These are phyloP conservation scores for Aureobasidium leucospermi DNA, from an alignment of 2,329 filamentous ascomycete species.

Conservation along the genomic window DNA sequence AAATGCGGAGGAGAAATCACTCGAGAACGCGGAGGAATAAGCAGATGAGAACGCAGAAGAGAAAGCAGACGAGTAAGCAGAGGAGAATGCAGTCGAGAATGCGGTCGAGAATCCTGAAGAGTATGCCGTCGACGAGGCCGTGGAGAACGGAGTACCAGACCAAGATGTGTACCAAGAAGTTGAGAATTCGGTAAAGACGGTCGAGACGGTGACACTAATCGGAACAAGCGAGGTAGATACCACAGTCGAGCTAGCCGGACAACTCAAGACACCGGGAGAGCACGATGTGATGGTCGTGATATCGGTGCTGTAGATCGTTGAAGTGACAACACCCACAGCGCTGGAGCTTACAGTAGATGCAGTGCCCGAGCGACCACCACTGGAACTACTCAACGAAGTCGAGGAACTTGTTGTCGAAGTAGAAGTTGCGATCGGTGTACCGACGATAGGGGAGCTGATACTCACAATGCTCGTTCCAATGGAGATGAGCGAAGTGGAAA, in stretches of 20 bases:
- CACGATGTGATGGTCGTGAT: constrained; percentile 15
- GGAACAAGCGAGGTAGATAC: constrained; percentile 8
- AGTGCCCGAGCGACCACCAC: background rate
- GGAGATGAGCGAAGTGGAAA: background rate
- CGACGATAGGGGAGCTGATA: too few relatives aligned
- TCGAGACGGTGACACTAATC: constrained; percentile 4
- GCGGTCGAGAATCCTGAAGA: constrained; percentile 1
- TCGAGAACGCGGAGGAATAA: constrained; percentile 1
- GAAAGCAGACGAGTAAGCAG: constrained; percentile 7
- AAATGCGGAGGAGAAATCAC: constrained; percentile 2
- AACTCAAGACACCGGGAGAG: constrained; percentile 1
- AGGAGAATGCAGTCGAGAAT: background rate
- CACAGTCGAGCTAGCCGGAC: constrained; percentile 17
- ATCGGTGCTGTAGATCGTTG: constrained; percentile 15
- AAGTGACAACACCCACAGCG: background rate
- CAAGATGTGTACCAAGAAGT: constrained; percentile 3
- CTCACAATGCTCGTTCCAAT: background rate
- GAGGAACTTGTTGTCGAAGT: constrained; percentile 13
- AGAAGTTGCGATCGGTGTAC: too few relatives aligned
- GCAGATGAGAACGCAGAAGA: background rate
- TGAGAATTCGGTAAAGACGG: background rate
- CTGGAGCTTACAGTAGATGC: background rate
- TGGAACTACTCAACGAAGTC: constrained; percentile 2
- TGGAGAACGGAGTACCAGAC: constrained; percentile 3
- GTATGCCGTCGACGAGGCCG: background rate